Base-by-base conservation (phyloP, 495 filamentous ascomycete genomes). In the Melanomma pulvis-pyrius region DNA sequence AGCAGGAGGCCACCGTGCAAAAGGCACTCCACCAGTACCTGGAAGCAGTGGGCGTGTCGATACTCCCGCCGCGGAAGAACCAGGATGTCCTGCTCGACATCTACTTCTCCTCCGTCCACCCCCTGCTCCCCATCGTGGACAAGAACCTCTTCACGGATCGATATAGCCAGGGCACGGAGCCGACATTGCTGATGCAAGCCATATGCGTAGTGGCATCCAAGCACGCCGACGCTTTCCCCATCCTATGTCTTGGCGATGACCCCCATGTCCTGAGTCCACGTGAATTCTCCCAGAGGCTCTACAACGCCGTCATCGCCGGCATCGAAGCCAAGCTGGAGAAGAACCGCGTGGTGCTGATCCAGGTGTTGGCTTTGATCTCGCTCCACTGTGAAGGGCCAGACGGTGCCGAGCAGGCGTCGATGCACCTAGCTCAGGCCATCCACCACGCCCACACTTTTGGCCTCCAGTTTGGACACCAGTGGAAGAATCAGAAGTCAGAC, bases 361-460 rank as follows among this genome's bases (percentile, higher is more conserved):
- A 73, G 28, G 73, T 73, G 7, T 53, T 74, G 25, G 74, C 76
- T 6, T 56, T 78, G 22, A 65, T 84, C 74, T 71, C 79, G 79
- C 52, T 85, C 76, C 34, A 85, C 78, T 12, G 79, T 78, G 50
- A 81, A 79, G 48, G 82, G 77, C 64, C 71, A 2, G 76, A 76
- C 25, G 76, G 75, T 17, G 71, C 72, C 5, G 76, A 76, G 60
- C 73, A 78, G 36, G 68, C 70, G 71, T 82, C 26, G 63, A 79
- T 70, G 72, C 80, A 77, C 17, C 59, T 81, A 1, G 71, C 69
- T n/a, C 74, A 76, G 64, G 68, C 69, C 22, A 74, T 74, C 61
- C 85, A 88, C 56, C 83, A 89, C 63, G 84, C 84, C 17, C 86
- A 90, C 57, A 88, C 88, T 0, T 74, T 87, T 32, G 88, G 88